These are phyloP conservation scores for Thamnidium elegans DNA, from an alignment of 192 early-diverging fungal genomes.

Conservation along the genomic window DNA sequence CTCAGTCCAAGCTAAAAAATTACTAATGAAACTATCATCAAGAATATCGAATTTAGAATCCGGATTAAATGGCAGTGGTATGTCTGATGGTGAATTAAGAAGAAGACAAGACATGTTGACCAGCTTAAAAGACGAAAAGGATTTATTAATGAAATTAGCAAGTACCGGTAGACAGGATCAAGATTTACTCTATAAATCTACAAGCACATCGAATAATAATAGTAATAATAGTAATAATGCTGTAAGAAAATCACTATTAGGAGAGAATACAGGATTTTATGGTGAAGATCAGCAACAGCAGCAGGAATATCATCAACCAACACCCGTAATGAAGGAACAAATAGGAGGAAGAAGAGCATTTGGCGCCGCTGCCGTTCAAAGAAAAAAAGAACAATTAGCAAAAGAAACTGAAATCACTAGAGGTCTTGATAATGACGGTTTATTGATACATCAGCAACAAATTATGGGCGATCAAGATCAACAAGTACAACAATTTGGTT, in stretches of 20 bases:
- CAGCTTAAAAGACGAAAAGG: constrained; percentile 68
- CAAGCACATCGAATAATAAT: background rate
- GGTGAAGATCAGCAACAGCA: constrained; percentile 4
- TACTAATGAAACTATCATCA: constrained; percentile 45
- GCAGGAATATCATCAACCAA: background rate
- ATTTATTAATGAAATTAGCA: constrained; percentile 58
- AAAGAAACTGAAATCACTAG: constrained; percentile 78
- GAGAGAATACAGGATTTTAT: constrained; percentile 2
- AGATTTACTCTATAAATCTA: constrained; percentile 31
- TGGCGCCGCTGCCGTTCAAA: constrained; percentile 13
- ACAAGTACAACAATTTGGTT: constrained; percentile 69
- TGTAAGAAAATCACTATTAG: constrained; percentile 28
- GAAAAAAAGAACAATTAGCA: constrained; percentile 4
- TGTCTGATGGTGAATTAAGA: constrained; percentile 71
- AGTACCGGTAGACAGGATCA: constrained; percentile 49
- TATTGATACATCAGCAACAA: constrained; percentile 74
- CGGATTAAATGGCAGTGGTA: constrained; percentile 42
- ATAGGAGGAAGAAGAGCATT: constrained; percentile 18
- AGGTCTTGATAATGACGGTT: constrained; percentile 68
- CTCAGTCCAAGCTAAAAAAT: constrained; percentile 73
- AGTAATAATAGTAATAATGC: constrained; percentile 20
- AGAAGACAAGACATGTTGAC: constrained; percentile 77
- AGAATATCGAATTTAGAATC: constrained; percentile 55
- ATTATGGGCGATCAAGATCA: constrained; percentile 83
- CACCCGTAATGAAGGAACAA: background rate